Evolutionary conservation across 768 basidiomycete species (phyloP).

Genomic region (Naganishia antarctica): DNA sequence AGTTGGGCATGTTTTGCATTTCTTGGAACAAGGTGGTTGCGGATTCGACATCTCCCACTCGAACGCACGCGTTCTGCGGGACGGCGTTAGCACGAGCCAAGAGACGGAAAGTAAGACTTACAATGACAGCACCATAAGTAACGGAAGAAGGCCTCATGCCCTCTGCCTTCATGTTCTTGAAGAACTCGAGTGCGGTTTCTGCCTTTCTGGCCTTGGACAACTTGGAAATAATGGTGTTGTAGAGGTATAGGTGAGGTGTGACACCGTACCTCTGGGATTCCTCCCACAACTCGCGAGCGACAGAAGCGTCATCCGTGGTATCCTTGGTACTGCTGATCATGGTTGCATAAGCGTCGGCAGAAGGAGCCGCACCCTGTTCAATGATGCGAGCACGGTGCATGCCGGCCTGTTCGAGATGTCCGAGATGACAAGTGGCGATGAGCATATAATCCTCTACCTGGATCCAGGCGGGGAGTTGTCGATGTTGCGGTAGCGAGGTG

Average conservation of each 20-base stretch:
- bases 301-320: constrained; percentile 89
- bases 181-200: constrained; percentile 78
- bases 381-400: constrained; percentile 73
- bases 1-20: constrained; percentile 68
- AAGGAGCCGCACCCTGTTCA: constrained; percentile 69
- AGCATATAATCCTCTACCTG: constrained; percentile 83
- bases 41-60: constrained; percentile 77
- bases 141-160: constrained; percentile 69
- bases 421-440: constrained; percentile 73
- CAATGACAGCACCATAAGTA: constrained; percentile 88
- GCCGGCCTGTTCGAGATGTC: constrained; percentile 73
- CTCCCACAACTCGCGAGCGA: constrained; percentile 75
- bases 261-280: constrained; percentile 70
- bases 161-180: constrained; percentile 73
- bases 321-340: constrained; percentile 82
- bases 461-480: constrained; percentile 64
- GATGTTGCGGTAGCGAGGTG: constrained; percentile 52
- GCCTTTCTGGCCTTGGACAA: constrained; percentile 90
- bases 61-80: constrained; percentile 65
- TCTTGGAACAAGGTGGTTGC: constrained; percentile 80
- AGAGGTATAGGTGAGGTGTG: constrained; percentile 75
- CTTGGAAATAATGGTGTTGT: constrained; percentile 96
- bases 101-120: constrained; percentile 35
- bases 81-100: background rate
- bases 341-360: constrained; percentile 85